Evolutionary conservation across 2,329 filamentous ascomycete genomes (phyloP).

Genomic region (Graphium sp.): DNA sequence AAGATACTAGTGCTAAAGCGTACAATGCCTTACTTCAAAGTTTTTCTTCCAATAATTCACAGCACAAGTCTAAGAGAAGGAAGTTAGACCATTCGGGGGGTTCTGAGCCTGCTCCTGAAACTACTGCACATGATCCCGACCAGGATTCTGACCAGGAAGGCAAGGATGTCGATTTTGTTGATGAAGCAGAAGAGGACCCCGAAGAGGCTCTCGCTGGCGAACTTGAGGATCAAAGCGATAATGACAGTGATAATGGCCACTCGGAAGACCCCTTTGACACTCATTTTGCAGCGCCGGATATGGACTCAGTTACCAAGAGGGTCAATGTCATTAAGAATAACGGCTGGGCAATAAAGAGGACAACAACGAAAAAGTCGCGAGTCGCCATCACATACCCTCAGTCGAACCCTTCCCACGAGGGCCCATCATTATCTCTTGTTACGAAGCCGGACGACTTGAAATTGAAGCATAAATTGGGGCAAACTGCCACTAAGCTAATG

Average conservation of each 20-base stretch:
- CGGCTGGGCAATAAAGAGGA: conserved; percentile 32
- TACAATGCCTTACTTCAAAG: conserved; percentile 44
- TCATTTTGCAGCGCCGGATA: conserved; percentile 59
- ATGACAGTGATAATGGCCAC: conserved; percentile 36
- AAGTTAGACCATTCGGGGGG: conserved; percentile 28
- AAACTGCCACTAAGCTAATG: conserved; percentile 33
- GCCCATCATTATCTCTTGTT: conserved; percentile 16
- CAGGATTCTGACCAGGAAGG: conserved; percentile 17
- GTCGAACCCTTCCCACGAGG: conserved; percentile 14
- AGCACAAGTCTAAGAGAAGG: conserved; percentile 35
- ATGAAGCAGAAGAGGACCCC: conserved; percentile 18
- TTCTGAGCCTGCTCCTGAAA: conserved; percentile 8
- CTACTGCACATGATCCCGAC: conserved; percentile 5
- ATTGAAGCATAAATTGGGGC: conserved; percentile 54
- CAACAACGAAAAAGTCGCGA: conserved; percentile 26
- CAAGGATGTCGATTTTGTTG: conserved; percentile 12
- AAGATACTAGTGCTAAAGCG: conserved; percentile 25
- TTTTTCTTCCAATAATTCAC: conserved; percentile 21
- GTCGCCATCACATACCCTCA: conserved; percentile 28
- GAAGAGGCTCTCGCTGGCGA: conserved; percentile 21
- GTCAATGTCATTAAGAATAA: conserved; percentile 30
- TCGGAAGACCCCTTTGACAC: conserved; percentile 57
- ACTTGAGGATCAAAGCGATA: conserved; percentile 21
- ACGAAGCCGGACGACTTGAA: conserved; percentile 29
- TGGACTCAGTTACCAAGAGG: conserved; percentile 37